Evolutionary conservation across 495 filamentous ascomycete species (phyloP), one percentile per base, ranked within the genome.

Genomic region (Aspergillus homomorphus): DNA sequence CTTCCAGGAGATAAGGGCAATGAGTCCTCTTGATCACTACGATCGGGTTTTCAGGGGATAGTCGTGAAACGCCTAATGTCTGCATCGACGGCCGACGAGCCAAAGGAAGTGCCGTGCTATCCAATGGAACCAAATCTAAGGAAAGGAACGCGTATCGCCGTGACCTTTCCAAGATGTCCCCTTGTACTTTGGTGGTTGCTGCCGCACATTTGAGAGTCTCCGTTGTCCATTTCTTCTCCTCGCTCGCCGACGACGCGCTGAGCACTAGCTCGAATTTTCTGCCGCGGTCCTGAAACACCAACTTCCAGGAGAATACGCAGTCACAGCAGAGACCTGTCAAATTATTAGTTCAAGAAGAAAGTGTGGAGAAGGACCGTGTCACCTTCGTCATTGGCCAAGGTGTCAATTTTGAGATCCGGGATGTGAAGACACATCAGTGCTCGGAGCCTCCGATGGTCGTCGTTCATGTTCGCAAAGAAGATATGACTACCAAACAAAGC

Each of bases 11-110:
- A 58, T 88, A 86, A 22, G 84, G 79, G 19, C 82, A 84, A 66
- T 87, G 85, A 1, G 94, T 97, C 63, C 95, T 96, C 65, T 89
- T 92, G 66, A 98, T 91, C 41, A 96, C 89, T 43, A 97, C 87
- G 62, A 92, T 87, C 18, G 67, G 73, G 70, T 84, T 46, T 80
- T 75, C 54, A 26, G 51, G 57, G 38, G 81, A 65, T 79, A 86
- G 26, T 80, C 81, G 86, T 77, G 62, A 89, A 4, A 89, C 86
- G 14, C 86, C 82, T 21, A 89, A 82, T 42, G 89, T 82, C 62
- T 92, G 89, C 64, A 96, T 86, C 8, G 92, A 96, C 62, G 91
- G 84, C 62, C 87, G 83, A 57, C 91, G 85, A 26, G 86, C 80
- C 55, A 94, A 72, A 45, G 85, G 89, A 57, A 87, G 84, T 62